Percentiles rank a stretch among this genome's conserved stretches.
phyloP scores from a whole-genome alignment of 352 stramenopile genomes.

The Plasmopara halstedii region DNA sequence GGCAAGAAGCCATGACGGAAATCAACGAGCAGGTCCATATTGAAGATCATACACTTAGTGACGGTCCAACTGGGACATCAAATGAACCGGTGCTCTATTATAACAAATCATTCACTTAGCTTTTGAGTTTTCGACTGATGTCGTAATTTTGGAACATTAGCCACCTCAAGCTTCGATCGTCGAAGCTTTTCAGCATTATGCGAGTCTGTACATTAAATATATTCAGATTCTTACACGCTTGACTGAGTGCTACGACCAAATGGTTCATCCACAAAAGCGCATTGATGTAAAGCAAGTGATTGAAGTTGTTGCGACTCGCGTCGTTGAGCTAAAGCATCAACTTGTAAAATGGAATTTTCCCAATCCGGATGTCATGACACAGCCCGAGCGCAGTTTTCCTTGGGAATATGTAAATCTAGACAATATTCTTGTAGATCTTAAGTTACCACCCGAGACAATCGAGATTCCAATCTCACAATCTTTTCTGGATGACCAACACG shows the following conservation, averaged over 20 bases:
- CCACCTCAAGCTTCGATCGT: constrained; percentile 70
- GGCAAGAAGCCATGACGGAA: constrained; percentile 89
- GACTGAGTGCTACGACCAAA: constrained; percentile 89
- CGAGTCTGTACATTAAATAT: constrained; percentile 94
- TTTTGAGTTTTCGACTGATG: not conserved
- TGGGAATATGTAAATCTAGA: constrained; percentile 94
- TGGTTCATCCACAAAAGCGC: constrained; percentile 93
- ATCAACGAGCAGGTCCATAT: constrained; percentile 91
- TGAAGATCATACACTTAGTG: constrained; percentile 68
- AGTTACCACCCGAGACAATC: constrained; percentile 87
- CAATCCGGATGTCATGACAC: constrained; percentile 79
- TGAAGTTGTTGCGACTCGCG: constrained; percentile 85
- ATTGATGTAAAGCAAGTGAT: constrained; percentile 90
- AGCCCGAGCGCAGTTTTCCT: constrained; percentile 81
- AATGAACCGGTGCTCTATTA: constrained; percentile 29
- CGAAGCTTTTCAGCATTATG: constrained; percentile 92
- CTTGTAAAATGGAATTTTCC: constrained; percentile 94
- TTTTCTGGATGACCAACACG: constrained; percentile 80
- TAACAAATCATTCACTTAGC: not conserved
- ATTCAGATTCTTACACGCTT: constrained; percentile 88
- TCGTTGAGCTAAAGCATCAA: constrained; percentile 86
- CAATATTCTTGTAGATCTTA: constrained; percentile 90
- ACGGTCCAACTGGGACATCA: constrained; percentile 22
- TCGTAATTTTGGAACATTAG: constrained; percentile 6
- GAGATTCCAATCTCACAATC: constrained; percentile 86